These are phyloP conservation scores for Cercospora berteroae DNA, from an alignment of 2,329 filamentous ascomycete genomes.

Conservation along the genomic window DNA sequence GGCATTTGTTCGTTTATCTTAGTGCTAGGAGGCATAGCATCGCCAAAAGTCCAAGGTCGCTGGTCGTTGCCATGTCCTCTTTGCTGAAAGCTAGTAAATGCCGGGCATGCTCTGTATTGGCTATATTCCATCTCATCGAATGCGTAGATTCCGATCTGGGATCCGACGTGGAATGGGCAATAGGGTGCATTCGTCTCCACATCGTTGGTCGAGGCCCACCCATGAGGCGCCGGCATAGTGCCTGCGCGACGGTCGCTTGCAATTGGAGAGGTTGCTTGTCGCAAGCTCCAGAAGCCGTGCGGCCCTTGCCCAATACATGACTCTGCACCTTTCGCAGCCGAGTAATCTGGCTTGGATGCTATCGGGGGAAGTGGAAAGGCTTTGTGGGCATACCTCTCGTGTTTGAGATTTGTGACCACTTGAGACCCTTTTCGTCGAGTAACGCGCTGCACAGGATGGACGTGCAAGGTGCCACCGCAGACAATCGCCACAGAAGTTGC, in stretches of 20 bases:
- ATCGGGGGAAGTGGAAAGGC: slow-evolving; percentile 30
- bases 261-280: slow-evolving; percentile 15
- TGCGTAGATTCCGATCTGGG: slow-evolving; percentile 74
- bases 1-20: slow-evolving; percentile 33
- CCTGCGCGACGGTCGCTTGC: slow-evolving; percentile 4
- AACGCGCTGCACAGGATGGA: slow-evolving; percentile 60
- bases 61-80: slow-evolving; percentile 28
- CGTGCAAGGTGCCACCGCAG: slow-evolving; percentile 64
- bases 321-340: slow-evolving; percentile 6
- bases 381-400: slow-evolving; percentile 30
- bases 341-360: slow-evolving; percentile 17
- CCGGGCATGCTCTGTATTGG: slow-evolving; percentile 16
- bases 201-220: slow-evolving; percentile 19
- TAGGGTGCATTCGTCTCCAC: slow-evolving; percentile 88
- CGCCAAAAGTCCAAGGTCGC: slow-evolving; percentile 35
- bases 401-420: slow-evolving; percentile 49
- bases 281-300: slow-evolving; percentile 44
- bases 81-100: slow-evolving; percentile 21
- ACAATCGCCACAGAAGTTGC: slow-evolving; percentile 64
- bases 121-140: slow-evolving; percentile 45
- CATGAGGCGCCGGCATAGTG: not conserved
- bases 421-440: slow-evolving; percentile 43
- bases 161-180: slow-evolving; percentile 92
- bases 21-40: slow-evolving; percentile 28
- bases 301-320: slow-evolving; percentile 33